Evolutionary conservation across 176 grass and related monocot genomes (phyloP).

Genomic region (Areca catechu): DNA sequence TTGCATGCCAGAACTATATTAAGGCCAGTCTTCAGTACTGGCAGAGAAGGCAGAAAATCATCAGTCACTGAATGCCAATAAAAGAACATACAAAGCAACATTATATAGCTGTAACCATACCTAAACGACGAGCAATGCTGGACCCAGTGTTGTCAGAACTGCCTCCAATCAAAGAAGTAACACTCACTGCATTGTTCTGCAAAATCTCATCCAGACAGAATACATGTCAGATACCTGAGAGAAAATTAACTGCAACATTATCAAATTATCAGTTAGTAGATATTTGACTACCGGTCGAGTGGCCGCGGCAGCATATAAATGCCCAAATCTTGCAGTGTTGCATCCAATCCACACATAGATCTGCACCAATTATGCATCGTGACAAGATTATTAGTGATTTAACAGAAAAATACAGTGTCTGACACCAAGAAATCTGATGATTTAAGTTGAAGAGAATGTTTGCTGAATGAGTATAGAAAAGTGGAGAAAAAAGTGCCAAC

Average conservation of each 20-base stretch:
- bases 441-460: too few species aligned
- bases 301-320: conserved; percentile 85
- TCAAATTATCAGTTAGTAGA: too few species aligned
- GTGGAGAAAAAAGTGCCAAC: too few species aligned
- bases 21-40: conserved; percentile 80
- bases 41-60: conserved; percentile 16
- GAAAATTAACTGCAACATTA: too few species aligned
- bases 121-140: conserved; percentile 72
- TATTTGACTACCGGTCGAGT: conserved; percentile 49
- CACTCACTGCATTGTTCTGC: conserved; percentile 54
- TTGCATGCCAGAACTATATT: conserved; percentile 61
- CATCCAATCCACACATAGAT: conserved; percentile 93
- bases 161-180: conserved; percentile 83
- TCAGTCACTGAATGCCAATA: neutral
- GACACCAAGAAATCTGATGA: too few species aligned
- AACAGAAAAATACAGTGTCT: neutral
- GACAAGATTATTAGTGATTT: neutral
- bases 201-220: conserved; percentile 10
- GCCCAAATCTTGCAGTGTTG: conserved; percentile 70
- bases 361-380: conserved; percentile 24
- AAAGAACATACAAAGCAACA: neutral
- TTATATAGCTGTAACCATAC: conserved; percentile 21
- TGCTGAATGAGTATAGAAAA: too few species aligned
- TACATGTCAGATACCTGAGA: neutral
- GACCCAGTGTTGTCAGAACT: conserved; percentile 81